These are phyloP conservation scores for Pleurotus salmoneostramineus DNA, from an alignment of 768 basidiomycete species.

Conservation along the genomic window DNA sequence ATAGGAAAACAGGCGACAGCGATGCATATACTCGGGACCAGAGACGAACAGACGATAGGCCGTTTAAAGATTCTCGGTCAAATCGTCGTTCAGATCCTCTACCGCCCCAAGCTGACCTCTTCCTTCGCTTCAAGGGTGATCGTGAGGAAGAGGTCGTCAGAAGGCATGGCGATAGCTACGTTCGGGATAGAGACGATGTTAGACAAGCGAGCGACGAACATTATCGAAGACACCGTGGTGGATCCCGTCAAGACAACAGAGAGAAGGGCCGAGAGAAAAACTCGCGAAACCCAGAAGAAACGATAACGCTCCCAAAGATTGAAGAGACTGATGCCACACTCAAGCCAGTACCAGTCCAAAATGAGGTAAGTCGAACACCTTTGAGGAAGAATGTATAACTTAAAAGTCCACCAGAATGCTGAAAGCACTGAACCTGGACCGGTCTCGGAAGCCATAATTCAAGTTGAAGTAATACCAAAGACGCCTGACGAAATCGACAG, in stretches of 20 bases:
- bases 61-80: slow-evolving; percentile 11
- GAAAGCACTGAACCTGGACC: no score
- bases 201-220: background rate
- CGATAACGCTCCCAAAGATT: no score
- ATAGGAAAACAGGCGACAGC: slow-evolving; percentile 13
- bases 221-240: no score
- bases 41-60: slow-evolving; percentile 1
- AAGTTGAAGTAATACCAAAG: no score
- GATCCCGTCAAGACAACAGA: background rate
- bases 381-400: no score
- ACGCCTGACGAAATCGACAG: background rate
- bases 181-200: background rate
- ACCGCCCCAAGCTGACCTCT: slow-evolving; percentile 40
- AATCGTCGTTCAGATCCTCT: slow-evolving; percentile 30
- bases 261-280: slow-evolving; percentile 6
- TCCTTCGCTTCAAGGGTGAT: slow-evolving; percentile 27
- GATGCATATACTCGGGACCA: background rate
- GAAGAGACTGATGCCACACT: no score
- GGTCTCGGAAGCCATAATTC: no score
- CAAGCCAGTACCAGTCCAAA: no score
- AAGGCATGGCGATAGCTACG: background rate
- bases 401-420: no score
- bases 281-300: no score
- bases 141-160: slow-evolving; percentile 13
- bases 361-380: no score